Base-by-base conservation (phyloP, 2,329 filamentous ascomycete species). In the Raffaelea arxii region DNA sequence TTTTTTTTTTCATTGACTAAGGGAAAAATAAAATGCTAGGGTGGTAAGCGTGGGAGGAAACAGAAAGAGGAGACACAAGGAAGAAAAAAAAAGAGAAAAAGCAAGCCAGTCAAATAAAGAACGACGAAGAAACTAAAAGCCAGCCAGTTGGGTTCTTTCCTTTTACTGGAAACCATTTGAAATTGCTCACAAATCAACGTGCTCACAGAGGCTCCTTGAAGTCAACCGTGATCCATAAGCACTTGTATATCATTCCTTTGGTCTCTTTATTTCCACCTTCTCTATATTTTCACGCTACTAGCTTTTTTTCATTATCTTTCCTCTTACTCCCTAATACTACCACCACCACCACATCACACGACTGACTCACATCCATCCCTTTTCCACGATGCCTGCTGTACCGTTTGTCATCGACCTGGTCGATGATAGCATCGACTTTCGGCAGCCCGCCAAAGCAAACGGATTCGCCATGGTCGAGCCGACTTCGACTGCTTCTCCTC, bases 111-210 rank as follows among this genome's bases (percentile, higher is more conserved):
- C n/a, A n/a, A n/a, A n/a, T n/a, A n/a, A n/a, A n/a, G n/a, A n/a
- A n/a, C n/a, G n/a, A n/a, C n/a, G n/a, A n/a, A n/a, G n/a, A n/a
- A n/a, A n/a, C n/a, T n/a, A n/a, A n/a, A n/a, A n/a, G n/a, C n/a
- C n/a, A n/a, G n/a, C n/a, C n/a, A n/a, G n/a, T n/a, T n/a, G n/a
- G n/a, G n/a, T 39, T 23, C 36, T 27, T 6, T 27, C 38, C 37
- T 37, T 16, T 23, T 40, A n/a, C 36, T 40, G 32, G 32, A 12
- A 18, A 12, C 32, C 11, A 45, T 43, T 49, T 42, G 24, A 46
- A 43, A 47, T 46, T 52, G 52, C 50, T 54, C 52, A 51, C 52
- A 52, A 54, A 54, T 54, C 50, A 49, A 43, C 19, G 25, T 24
- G 14, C 37, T 42, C 36, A 46, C 11, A 54, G 21, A 51, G 50